A percentile compares a stretch with the other conserved stretches of the same genome.
phyloP scores from a whole-genome alignment of 2,329 filamentous ascomycete species.

The Pseudogymnoascus sp. region DNA sequence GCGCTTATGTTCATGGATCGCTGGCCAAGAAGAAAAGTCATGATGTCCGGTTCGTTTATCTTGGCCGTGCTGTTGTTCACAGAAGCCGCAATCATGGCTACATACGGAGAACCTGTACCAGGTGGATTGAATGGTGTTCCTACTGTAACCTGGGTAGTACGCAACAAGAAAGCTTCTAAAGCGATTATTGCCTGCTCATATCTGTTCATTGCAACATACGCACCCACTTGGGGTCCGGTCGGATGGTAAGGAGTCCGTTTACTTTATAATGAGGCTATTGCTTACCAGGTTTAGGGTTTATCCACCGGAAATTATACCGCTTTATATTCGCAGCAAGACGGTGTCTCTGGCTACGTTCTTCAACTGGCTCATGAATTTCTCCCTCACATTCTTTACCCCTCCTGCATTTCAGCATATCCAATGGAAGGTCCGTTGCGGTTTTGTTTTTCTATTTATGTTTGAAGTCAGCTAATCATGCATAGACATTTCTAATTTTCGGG shows the following conservation, averaged over 20 bases:
- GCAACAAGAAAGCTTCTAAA: conserved; percentile 43
- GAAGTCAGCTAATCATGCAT: not conserved
- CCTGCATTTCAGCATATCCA: conserved; percentile 43
- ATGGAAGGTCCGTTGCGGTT: conserved; percentile 31
- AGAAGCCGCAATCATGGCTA: conserved; percentile 1
- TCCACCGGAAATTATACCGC: conserved; percentile 56
- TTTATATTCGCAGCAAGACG: conserved; percentile 59
- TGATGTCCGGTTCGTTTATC: conserved; percentile 8
- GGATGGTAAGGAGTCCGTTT: conserved; percentile 24
- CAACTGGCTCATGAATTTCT: conserved; percentile 68
- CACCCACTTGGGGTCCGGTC: conserved; percentile 42
- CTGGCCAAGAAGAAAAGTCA: not conserved
- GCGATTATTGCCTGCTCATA: conserved; percentile 62
- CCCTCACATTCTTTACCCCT: conserved; percentile 42
- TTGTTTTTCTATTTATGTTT: not conserved
- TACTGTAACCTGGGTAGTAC: conserved; percentile 43
- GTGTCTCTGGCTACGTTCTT: conserved; percentile 64
- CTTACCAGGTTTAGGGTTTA: conserved; percentile 31
- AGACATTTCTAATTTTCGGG: conserved; percentile 62
- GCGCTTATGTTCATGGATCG: conserved; percentile 10
- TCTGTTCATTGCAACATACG: conserved; percentile 59
- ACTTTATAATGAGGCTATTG: not conserved
- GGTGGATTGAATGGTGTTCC: conserved; percentile 4
- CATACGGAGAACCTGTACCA: not conserved
- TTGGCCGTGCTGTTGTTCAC: conserved; percentile 2